A percentile compares a stretch with the other conserved stretches of the same genome.
Conservation (phyloP, 176 grass and related monocot species). For the Pontederia crassipes region DNA sequence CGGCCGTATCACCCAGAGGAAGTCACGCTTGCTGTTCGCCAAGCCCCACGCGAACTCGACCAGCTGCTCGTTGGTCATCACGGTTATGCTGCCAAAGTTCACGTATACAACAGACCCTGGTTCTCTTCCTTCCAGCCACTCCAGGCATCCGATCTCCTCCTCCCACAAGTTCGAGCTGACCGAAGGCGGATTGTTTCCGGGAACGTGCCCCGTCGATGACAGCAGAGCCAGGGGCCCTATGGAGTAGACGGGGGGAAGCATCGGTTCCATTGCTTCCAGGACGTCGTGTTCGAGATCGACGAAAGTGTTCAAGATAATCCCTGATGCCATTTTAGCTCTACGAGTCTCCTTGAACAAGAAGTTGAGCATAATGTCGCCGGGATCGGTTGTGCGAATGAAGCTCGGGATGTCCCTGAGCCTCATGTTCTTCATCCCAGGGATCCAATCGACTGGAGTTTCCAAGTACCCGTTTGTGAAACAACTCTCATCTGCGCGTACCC, state of each 20-base stretch:
- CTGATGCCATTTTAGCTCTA: not conserved
- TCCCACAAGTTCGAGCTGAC: slow-evolving; percentile 10
- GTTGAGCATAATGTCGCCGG: slow-evolving; percentile 4
- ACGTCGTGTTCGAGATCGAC: not conserved
- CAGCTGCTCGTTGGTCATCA: slow-evolving; percentile 17
- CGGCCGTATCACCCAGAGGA: slow-evolving; percentile 12
- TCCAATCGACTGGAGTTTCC: not conserved
- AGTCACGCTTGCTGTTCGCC: slow-evolving; percentile 7
- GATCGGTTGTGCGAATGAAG: not conserved
- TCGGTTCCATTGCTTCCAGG: slow-evolving; percentile 4
- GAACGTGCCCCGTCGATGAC: not conserved
- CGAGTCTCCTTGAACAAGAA: not conserved
- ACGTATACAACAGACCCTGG: slow-evolving; percentile 8
- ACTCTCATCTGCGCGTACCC: not conserved
- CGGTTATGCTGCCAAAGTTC: slow-evolving; percentile 15
- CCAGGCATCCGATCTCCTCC: slow-evolving; percentile 9
- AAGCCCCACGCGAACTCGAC: slow-evolving; percentile 20
- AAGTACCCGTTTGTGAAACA: not conserved
- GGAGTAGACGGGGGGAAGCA: slow-evolving; percentile 6
- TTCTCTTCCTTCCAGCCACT: slow-evolving; percentile 5
- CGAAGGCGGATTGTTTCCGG: not conserved
- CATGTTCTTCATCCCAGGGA: slow-evolving; percentile 7
- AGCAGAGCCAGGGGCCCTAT: not conserved
- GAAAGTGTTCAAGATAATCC: slow-evolving; percentile 10
- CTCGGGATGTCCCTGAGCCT: slow-evolving; percentile 2